These are phyloP conservation scores for Cucurbita argyrosperma DNA, from an alignment of 306 rosid species.

Conservation along the genomic window DNA sequence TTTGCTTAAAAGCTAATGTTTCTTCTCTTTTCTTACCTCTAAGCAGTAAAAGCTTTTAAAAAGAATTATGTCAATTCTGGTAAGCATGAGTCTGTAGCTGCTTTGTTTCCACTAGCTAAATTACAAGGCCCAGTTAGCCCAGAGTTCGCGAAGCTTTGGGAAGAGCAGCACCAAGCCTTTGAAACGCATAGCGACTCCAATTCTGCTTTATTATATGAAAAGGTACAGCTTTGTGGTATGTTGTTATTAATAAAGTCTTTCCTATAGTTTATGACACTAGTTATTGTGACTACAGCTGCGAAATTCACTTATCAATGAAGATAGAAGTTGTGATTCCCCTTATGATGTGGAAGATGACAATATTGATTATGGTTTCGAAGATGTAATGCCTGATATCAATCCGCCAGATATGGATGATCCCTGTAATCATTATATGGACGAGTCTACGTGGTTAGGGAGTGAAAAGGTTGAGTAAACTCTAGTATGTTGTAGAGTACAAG, in stretches of 20 bases:
- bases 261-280: neutral
- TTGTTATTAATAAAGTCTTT: neutral
- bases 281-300: conserved; percentile 47
- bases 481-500: neutral
- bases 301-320: conserved; percentile 47
- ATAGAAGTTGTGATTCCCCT: conserved; percentile 25
- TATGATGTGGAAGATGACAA: conserved; percentile 26
- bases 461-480: conserved; percentile 36
- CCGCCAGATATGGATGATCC: conserved; percentile 36
- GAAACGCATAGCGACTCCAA: conserved; percentile 29
- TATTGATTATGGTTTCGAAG: conserved; percentile 34
- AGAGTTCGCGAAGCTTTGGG: conserved; percentile 56
- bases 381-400: conserved; percentile 19
- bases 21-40: conserved; percentile 7
- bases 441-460: conserved; percentile 23
- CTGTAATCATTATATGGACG: conserved; percentile 35
- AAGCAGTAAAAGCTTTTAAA: conserved; percentile 39
- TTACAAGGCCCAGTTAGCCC: conserved; percentile 67
- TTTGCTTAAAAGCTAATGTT: neutral
- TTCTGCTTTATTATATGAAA: conserved; percentile 40
- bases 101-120: conserved; percentile 68
- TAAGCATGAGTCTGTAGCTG: conserved; percentile 21
- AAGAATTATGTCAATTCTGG: conserved; percentile 17
- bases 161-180: conserved; percentile 21
- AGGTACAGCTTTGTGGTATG: conserved; percentile 23